These are phyloP conservation scores for Circinella umbellata DNA, from an alignment of 371 early-diverging fungal genomes.

Conservation along the genomic window DNA sequence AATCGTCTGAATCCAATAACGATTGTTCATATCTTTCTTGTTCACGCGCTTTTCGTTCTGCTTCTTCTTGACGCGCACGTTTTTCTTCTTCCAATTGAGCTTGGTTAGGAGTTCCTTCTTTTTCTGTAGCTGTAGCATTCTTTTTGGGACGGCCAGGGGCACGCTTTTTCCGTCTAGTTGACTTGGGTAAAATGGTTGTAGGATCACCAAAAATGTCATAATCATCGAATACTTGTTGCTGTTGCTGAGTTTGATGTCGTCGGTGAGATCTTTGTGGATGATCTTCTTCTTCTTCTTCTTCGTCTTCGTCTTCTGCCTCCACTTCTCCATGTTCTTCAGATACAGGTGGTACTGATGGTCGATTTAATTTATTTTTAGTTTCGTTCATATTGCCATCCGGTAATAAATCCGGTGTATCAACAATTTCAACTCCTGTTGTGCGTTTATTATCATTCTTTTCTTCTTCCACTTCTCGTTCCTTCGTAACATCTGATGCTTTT, in stretches of 20 bases:
- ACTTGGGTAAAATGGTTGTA: slow-evolving; percentile 1
- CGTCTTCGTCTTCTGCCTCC: too few species aligned
- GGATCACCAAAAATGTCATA: slow-evolving; percentile 18
- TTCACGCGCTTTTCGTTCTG: slow-evolving; percentile 6
- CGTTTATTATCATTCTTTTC: neutral
- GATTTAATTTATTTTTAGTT: neutral
- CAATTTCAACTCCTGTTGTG: slow-evolving; percentile 16
- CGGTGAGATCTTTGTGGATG: too few species aligned
- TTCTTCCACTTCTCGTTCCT: neutral
- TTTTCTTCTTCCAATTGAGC: slow-evolving; percentile 35
- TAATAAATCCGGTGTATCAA: slow-evolving; percentile 10
- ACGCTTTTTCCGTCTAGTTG: slow-evolving; percentile 12
- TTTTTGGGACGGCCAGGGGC: slow-evolving; percentile 16
- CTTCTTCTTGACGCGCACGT: slow-evolving; percentile 40
- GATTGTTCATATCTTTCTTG: slow-evolving; percentile 19
- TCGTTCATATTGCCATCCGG: slow-evolving; percentile 6
- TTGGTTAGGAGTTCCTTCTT: neutral
- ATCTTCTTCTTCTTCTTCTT: too few species aligned
- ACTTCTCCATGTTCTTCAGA: slow-evolving; percentile 25
- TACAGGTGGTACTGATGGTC: neutral
- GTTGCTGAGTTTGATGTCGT: neutral
- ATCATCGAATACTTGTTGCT: slow-evolving; percentile 17
- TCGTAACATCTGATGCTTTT: neutral
- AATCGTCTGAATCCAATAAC: slow-evolving; percentile 18
- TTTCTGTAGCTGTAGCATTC: neutral